Evolutionary conservation across 2,329 filamentous ascomycete species (phyloP).

Genomic region (Claviceps purpurea): DNA sequence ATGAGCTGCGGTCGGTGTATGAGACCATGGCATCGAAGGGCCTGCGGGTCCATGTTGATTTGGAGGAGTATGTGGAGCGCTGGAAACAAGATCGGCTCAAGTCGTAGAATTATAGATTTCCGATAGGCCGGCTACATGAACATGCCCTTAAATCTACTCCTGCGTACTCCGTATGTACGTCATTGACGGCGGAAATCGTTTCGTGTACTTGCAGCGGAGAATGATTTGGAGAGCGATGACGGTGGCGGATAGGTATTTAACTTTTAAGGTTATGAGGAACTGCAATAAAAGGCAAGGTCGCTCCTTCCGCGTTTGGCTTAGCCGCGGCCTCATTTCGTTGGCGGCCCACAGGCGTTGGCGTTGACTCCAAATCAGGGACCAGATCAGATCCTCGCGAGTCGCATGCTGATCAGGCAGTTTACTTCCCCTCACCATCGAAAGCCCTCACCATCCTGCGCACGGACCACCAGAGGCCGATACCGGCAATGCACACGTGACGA

Average conservation of each 20-base stretch:
- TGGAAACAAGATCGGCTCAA: conserved; percentile 14
- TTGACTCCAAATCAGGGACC: neutral
- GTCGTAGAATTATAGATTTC: neutral
- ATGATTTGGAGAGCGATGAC: no score
- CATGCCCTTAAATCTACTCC: no score
- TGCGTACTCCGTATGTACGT: no score
- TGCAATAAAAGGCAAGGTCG: neutral
- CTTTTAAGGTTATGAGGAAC: no score
- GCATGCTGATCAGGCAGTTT: no score
- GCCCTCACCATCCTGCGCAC: no score
- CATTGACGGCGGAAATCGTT: no score
- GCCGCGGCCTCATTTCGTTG: neutral
- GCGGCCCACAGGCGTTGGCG: neutral
- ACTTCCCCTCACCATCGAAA: no score
- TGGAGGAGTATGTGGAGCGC: conserved; percentile 32
- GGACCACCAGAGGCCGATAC: no score
- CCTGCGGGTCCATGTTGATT: conserved; percentile 35
- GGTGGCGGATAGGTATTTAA: no score
- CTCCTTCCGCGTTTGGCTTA: neutral
- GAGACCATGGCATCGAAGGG: conserved; percentile 35
- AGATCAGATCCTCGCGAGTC: no score
- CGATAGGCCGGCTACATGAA: neutral
- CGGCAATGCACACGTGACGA: no score
- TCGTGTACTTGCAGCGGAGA: neutral
- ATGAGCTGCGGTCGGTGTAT: conserved; percentile 36